Conservation (phyloP, 225 moss, liverwort and hornwort species). For the Antitrichia curtipendula region DNA sequence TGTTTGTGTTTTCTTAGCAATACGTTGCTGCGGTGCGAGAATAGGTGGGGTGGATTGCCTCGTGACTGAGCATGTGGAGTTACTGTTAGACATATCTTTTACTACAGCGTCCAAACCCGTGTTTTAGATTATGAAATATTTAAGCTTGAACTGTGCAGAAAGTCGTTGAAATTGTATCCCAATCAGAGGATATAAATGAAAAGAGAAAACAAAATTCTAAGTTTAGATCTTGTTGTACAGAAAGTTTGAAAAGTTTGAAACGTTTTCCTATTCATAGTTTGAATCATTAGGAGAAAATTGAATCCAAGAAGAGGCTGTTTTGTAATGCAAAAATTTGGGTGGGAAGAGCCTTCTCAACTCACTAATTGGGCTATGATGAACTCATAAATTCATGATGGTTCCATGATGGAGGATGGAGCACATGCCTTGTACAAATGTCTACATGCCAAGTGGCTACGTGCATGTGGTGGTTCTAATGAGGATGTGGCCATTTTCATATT, state of each 20-base stretch:
- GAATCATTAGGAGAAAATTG: no score
- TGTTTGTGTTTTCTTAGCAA: not conserved
- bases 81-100: not conserved
- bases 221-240: not conserved
- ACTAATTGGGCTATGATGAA: no score
- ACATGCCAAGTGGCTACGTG: no score
- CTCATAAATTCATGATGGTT: no score
- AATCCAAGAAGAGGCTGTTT: no score
- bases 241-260: not conserved
- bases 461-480: no score
- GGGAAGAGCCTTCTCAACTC: no score
- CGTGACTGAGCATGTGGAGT: not conserved
- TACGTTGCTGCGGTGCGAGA: not conserved
- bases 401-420: no score
- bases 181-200: not conserved
- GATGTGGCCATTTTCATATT: no score
- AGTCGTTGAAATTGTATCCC: not conserved
- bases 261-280: no score
- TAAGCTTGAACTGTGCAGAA: not conserved
- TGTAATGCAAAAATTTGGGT: no score
- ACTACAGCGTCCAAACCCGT: not conserved
- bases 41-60: not conserved
- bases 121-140: not conserved
- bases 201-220: not conserved
- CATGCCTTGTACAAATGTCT: no score